Evolutionary conservation across 73 alveolate genomes (phyloP).

Genomic region (Symbiodinium natans): DNA sequence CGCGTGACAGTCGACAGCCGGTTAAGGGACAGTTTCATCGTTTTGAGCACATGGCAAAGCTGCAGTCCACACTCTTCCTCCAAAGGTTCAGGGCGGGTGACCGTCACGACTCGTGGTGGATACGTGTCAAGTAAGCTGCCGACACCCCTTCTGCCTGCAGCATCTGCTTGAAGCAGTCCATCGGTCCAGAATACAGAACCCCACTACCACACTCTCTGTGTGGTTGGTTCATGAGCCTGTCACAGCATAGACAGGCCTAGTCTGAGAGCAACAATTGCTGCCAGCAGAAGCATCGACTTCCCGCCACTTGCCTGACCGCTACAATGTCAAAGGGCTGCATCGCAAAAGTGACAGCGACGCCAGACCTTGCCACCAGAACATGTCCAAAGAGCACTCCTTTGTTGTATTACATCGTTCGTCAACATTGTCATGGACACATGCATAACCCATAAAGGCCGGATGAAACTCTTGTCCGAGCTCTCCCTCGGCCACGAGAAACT

Average conservation of each 20-base stretch:
- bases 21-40: background rate
- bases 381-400: too few relatives aligned
- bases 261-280: background rate
- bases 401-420: too few relatives aligned
- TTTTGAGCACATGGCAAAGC: too few relatives aligned
- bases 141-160: slow-evolving; percentile 66
- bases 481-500: too few relatives aligned
- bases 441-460: too few relatives aligned
- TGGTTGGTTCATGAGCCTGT: slow-evolving; percentile 89
- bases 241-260: background rate
- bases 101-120: too few relatives aligned
- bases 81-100: too few relatives aligned
- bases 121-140: too few relatives aligned
- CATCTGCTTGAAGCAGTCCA: slow-evolving; percentile 84
- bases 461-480: too few relatives aligned
- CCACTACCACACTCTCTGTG: slow-evolving; percentile 25
- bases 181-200: slow-evolving; percentile 38
- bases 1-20: background rate
- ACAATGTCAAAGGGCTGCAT: slow-evolving; percentile 90
- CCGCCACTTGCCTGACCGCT: slow-evolving; percentile 30
- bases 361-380: slow-evolving; percentile 28
- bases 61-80: too few relatives aligned
- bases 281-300: too few relatives aligned
- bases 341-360: slow-evolving; percentile 62
- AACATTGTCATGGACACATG: too few relatives aligned